Percentiles rank a stretch among this genome's conserved stretches.
These are phyloP conservation scores for Tripterygium wilfordii DNA, from an alignment of 177 flowering plant species.

Conservation along the genomic window DNA sequence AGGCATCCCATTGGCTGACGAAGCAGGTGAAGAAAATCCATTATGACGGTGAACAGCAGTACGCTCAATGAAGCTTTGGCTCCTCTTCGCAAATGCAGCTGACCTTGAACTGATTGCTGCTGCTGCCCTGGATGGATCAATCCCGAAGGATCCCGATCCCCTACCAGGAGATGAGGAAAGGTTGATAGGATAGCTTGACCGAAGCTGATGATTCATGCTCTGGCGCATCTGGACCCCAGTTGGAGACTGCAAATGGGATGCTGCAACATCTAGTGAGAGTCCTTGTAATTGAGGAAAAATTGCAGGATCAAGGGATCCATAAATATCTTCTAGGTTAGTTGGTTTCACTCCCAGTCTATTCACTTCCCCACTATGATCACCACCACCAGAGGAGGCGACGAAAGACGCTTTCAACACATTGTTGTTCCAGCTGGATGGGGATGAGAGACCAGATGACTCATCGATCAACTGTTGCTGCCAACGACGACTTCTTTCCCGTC, in stretches of 20 bases:
- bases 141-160: constrained; percentile 24
- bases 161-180: constrained; percentile 32
- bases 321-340: constrained; percentile 40
- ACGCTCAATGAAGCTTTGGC: constrained; percentile 60
- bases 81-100: constrained; percentile 52
- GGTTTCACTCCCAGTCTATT: constrained; percentile 33
- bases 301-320: constrained; percentile 30
- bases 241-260: constrained; percentile 31
- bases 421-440: constrained; percentile 43
- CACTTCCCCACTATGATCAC: constrained; percentile 24
- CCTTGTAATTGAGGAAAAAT: constrained; percentile 31
- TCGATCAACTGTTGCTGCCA: constrained; percentile 31
- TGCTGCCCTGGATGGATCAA: constrained; percentile 26
- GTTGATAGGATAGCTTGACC: constrained; percentile 30
- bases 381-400: constrained; percentile 20
- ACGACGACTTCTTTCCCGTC: constrained; percentile 19
- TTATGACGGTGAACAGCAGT: constrained; percentile 20
- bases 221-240: constrained; percentile 34
- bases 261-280: constrained; percentile 20
- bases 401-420: constrained; percentile 10
- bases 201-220: constrained; percentile 34
- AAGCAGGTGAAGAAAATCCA: constrained; percentile 22
- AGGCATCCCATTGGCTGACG: constrained; percentile 13
- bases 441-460: constrained; percentile 37
- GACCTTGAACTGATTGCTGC: constrained; percentile 37